Conservation (phyloP, 75 land plant genomes). For the Selaginella moellendorffii region DNA sequence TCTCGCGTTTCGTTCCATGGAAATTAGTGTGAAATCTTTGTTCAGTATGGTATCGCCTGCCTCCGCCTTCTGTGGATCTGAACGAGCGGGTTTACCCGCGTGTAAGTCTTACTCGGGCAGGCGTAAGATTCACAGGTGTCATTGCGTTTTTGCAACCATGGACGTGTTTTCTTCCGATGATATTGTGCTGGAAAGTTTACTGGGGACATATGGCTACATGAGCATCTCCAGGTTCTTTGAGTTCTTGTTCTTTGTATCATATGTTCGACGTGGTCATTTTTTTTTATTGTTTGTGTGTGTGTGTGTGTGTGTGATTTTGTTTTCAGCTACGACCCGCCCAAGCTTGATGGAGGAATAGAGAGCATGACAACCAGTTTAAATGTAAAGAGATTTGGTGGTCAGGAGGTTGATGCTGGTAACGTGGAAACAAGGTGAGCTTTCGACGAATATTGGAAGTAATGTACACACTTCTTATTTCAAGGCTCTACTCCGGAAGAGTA, state of each 20-base stretch:
- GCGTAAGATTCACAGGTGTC: not conserved
- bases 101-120: not conserved
- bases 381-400: not conserved
- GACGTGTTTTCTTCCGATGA: conserved; percentile 31
- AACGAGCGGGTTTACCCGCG: too few relatives aligned
- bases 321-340: not conserved
- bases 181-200: conserved; percentile 56
- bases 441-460: too few relatives aligned
- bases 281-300: too few relatives aligned
- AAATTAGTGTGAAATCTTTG: too few relatives aligned
- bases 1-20: too few relatives aligned
- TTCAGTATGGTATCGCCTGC: not conserved
- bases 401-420: not conserved
- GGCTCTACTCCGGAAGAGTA: not conserved
- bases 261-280: too few relatives aligned
- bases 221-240: conserved; percentile 97
- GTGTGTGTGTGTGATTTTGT: not conserved
- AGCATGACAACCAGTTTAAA: not conserved
- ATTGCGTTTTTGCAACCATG: conserved; percentile 10
- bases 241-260: too few relatives aligned
- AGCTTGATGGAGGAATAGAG: not conserved
- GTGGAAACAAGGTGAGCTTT: not conserved
- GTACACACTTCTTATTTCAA: too few relatives aligned
- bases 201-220: conserved; percentile 87
- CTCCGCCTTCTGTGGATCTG: not conserved